Base-by-base conservation (phyloP, 2,329 filamentous ascomycete species). In the Phyllosticta citribraziliensis region DNA sequence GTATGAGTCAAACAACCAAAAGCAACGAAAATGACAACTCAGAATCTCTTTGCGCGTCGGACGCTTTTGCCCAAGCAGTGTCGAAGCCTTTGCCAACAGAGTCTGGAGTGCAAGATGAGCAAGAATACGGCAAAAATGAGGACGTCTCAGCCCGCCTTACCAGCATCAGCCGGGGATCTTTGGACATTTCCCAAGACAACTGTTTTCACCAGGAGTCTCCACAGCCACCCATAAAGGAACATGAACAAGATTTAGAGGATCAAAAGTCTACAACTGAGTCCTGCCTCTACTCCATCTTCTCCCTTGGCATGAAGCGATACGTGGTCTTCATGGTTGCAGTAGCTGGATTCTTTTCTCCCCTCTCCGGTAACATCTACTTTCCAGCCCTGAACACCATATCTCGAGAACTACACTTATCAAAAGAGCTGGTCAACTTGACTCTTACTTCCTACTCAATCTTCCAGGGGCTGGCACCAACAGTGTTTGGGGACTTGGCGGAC, bases 341-440 rank as follows among this genome's bases (percentile, higher is more conserved):
- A 1, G 81, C 79, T 1, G 78, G 77, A 0, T 70, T 83, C 30
- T 82, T 84, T 69, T 82, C 80, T 2, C 80, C 81, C 1, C 69
- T 74, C 52, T 72, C 72, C 1, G 73, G 70, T 1, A 72, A 70
- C 61, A 66, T 70, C 67, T 67, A 71, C 69, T 67, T 65, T 56
- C 66, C 65, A 2, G 66, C 67, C 2, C 30, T 67, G 11, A 64
- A 64, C 24, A 60, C 63, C 20, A 56, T 66, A 30, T 71, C 74
- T 0, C 25, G 56, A 1, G 71, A 74, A 27, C 64, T 78, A 9
- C 60, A 70, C n/a, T 73, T 77, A 1, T 70, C 74, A 2, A 67
- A 66, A 12, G 70, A 72, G 8, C 67, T 70, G 52, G 57, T 63
- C 54, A 63, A 63, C 30, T n/a, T 60, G 30, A 79, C 78, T 0